Conservation (phyloP, 495 filamentous ascomycete species). For the Cryomyces minteri region DNA sequence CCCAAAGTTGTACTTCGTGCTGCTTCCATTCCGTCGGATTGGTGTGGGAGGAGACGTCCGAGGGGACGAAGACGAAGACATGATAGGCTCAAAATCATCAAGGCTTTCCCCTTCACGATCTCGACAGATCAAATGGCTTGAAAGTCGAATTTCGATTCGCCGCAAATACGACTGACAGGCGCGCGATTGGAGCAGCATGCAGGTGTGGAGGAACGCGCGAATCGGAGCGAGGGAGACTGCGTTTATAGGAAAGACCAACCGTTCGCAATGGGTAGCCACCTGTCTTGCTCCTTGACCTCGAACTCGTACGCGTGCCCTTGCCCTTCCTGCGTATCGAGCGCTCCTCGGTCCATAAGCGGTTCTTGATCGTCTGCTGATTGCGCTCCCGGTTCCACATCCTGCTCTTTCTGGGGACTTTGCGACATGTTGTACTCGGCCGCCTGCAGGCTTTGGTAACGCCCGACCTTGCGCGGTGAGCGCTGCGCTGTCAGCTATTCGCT, state of each 20-base stretch:
- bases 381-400: conserved; percentile 77
- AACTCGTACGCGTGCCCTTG: conserved; percentile 70
- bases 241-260: conserved; percentile 48
- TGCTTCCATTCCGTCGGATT: conserved; percentile 5
- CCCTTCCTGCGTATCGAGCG: conserved; percentile 37
- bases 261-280: conserved; percentile 99
- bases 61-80: conserved; percentile 22
- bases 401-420: conserved; percentile 70
- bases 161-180: too few species aligned
- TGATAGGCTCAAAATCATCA: conserved; percentile 5
- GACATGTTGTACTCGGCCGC: conserved; percentile 69
- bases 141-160: too few species aligned
- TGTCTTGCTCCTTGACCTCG: conserved; percentile 98
- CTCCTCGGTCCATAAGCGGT: conserved; percentile 40
- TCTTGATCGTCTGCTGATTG: conserved; percentile 68
- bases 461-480: conserved; percentile 11
- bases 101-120: conserved; percentile 1
- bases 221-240: conserved; percentile 20
- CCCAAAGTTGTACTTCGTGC: conserved; percentile 8
- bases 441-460: conserved; percentile 33
- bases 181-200: too few species aligned
- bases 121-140: conserved; percentile 5
- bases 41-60: conserved; percentile 23
- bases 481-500: conserved; percentile 20
- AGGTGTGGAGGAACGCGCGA: conserved; percentile 23